These are phyloP conservation scores for Amyloporia xantha DNA, from an alignment of 768 basidiomycete species.

Conservation along the genomic window DNA sequence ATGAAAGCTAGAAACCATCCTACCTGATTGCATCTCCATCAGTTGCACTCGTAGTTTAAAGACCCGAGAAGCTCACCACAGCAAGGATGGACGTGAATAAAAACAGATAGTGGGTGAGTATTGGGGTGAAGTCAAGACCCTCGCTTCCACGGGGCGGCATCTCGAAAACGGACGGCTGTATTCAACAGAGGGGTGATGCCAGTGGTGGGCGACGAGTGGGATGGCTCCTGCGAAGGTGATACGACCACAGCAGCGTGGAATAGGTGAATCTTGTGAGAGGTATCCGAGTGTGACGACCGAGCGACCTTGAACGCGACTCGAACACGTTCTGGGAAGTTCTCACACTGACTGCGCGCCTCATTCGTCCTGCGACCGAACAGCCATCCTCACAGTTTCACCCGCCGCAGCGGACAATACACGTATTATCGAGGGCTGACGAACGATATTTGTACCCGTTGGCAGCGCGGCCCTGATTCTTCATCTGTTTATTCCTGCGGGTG, in stretches of 20 bases:
- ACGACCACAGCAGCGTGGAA: background rate
- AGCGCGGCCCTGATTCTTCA: too few relatives aligned
- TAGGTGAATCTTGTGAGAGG: background rate
- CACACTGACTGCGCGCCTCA: constrained; percentile 2
- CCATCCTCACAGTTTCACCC: background rate
- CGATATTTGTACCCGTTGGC: too few relatives aligned
- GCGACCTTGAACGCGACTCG: background rate
- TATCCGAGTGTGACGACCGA: background rate
- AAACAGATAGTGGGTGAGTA: constrained; percentile 88
- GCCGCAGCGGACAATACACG: too few relatives aligned
- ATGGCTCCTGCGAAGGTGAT: background rate
- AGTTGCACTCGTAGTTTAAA: too few relatives aligned
- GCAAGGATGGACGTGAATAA: constrained; percentile 76
- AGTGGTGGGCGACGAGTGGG: background rate
- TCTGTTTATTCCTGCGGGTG: too few relatives aligned
- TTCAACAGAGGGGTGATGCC: background rate
- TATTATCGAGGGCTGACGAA: too few relatives aligned
- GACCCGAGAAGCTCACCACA: constrained; percentile 38
- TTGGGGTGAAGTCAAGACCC: constrained; percentile 82
- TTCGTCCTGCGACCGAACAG: background rate
- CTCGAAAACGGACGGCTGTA: constrained; percentile 6
- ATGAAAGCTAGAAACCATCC: constrained; percentile 43
- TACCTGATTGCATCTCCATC: constrained; percentile 17
- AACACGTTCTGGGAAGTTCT: constrained; percentile 4
- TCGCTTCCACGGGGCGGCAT: constrained; percentile 50